A percentile compares a stretch with the other conserved stretches of the same genome.
These are phyloP conservation scores for Gamarada debralockiae DNA, from an alignment of 495 filamentous ascomycete genomes.

Conservation along the genomic window DNA sequence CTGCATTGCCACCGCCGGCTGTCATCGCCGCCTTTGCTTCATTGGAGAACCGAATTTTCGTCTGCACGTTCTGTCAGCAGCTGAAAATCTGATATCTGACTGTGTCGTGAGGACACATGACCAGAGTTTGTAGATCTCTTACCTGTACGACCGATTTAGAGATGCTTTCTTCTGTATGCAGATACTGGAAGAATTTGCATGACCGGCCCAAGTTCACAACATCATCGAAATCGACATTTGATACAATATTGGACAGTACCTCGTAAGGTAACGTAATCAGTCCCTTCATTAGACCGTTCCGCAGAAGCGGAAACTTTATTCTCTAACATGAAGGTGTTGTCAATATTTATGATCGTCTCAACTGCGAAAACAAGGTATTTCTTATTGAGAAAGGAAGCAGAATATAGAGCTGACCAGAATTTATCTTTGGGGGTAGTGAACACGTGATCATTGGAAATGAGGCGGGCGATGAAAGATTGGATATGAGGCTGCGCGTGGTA, in stretches of 20 bases:
- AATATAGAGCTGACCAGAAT: too few species aligned
- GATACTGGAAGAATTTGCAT: slow-evolving; percentile 47
- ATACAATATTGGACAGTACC: slow-evolving; percentile 56
- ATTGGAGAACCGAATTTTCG: slow-evolving; percentile 48
- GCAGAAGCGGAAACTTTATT: too few species aligned
- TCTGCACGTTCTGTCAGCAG: slow-evolving; percentile 35
- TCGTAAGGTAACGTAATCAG: slow-evolving; percentile 53
- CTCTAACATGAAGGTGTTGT: too few species aligned
- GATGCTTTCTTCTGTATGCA: slow-evolving; percentile 57
- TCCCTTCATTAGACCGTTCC: slow-evolving; percentile 16
- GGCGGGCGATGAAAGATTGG: too few species aligned
- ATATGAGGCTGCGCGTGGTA: too few species aligned
- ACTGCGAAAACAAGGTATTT: too few species aligned
- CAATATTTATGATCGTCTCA: too few species aligned
- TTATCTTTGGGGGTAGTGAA: too few species aligned
- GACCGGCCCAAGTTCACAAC: slow-evolving; percentile 43
- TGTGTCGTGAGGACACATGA: slow-evolving; percentile 6
- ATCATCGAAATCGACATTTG: slow-evolving; percentile 49
- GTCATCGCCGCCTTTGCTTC: slow-evolving; percentile 52
- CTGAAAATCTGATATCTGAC: slow-evolving; percentile 9
- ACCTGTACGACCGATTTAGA: slow-evolving; percentile 31
- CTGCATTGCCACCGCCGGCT: slow-evolving; percentile 39
- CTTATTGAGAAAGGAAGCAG: too few species aligned
- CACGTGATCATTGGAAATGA: too few species aligned
- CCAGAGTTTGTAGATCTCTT: slow-evolving; percentile 4